Base-by-base conservation (phyloP, 495 filamentous ascomycete species). In the Coniosporium apollinis region DNA sequence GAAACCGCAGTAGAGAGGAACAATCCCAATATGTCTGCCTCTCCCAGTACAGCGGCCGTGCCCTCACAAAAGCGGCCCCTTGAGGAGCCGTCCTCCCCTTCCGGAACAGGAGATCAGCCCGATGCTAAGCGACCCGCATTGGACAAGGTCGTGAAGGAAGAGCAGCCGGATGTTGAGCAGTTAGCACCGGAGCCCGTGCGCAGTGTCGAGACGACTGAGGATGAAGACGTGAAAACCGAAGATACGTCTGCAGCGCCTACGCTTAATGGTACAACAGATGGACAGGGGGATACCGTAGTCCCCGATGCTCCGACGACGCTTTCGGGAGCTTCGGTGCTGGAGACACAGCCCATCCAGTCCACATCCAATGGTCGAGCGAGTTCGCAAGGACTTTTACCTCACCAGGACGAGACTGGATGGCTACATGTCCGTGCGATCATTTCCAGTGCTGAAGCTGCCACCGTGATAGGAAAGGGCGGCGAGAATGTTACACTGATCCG, bases 401-500 rank as follows among this genome's bases (percentile, higher is more conserved):
- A 62, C 16, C 71, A 87, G 49, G 91, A 97, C 49, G 91, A 97
- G 59, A 89, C 79, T 30, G 72, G 69, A 24, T 96, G 91, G 91
- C 83, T 97, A 42, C 91, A 97, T 57, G 78, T 97, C 46, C 80
- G 89, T 43, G 80, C 91, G 13, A 78, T 93, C 46, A 96, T 97
- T 45, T 87, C 87, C 22, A 96, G 85, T 56, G 82, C 80, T 28
- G 89, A 97, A 58, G 89, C 89, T 45, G 89, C 89, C 18, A 97
- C 89, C 35, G 80, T 94, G 35, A 97, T 97, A 63, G 89, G 89
- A 40, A 97, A 94, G 64, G 86, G 84, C 48, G 89, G 89, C 50
- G 89, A 97, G 62, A 97, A 97, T 54, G 89, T 97, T 37, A 86
- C 85, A 41, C 76, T 85, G 55, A 94, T 96, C 45, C 74, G 89